Percentiles rank a stretch among this genome's conserved stretches.
Conservation (phyloP, 2,329 filamentous ascomycete genomes). For the Onygenales sp. region DNA sequence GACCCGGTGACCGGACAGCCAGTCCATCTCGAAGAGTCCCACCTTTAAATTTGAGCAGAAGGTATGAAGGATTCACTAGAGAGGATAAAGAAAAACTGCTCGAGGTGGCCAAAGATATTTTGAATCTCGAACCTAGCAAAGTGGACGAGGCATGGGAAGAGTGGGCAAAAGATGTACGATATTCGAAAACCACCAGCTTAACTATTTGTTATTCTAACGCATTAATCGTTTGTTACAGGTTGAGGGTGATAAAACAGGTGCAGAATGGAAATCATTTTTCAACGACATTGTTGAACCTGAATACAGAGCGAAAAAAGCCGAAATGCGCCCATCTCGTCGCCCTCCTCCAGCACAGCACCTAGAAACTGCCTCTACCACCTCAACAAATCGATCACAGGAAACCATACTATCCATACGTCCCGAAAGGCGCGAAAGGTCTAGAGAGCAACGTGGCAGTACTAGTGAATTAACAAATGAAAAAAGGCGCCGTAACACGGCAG, state of each 20-base stretch:
- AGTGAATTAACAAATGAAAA: background rate
- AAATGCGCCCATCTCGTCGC: background rate
- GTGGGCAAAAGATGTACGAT: slow-evolving; percentile 14
- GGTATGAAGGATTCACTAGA: slow-evolving; percentile 11
- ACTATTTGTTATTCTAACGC: background rate
- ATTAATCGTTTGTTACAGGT: background rate
- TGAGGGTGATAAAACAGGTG: slow-evolving; percentile 5
- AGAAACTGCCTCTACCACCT: background rate
- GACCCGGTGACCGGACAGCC: background rate
- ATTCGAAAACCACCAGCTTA: background rate
- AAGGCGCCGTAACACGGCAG: background rate
- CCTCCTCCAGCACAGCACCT: background rate
- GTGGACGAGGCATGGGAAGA: slow-evolving; percentile 16
- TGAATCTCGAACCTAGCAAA: slow-evolving; percentile 10
- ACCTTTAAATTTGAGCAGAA: background rate
- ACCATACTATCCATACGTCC: too few relatives aligned
- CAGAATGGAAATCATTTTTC: slow-evolving; percentile 14
- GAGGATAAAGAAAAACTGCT: slow-evolving; percentile 16
- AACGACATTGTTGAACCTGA: slow-evolving; percentile 12
- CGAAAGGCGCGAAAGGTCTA: too few relatives aligned
- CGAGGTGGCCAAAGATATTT: slow-evolving; percentile 13
- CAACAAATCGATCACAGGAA: background rate
- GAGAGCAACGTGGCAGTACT: too few relatives aligned
- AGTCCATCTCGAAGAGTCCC: background rate
- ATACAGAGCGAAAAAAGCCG: slow-evolving; percentile 8